Conservation (phyloP, 192 early-diverging fungal species). For the Lobosporangium transversale region DNA sequence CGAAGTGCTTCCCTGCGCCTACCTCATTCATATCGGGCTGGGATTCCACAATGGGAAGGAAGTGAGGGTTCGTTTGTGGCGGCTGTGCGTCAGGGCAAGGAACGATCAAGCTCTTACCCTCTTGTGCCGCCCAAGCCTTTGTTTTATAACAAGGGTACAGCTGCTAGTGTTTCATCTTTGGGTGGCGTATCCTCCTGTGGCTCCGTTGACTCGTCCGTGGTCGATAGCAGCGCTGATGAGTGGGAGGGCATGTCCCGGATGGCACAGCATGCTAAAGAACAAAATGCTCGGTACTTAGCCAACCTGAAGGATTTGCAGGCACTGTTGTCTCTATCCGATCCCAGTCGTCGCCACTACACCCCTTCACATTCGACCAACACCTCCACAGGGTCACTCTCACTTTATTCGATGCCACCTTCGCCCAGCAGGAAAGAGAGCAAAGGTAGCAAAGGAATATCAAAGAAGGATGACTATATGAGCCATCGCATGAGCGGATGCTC, state of each 20-base stretch:
- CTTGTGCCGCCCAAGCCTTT: conserved; percentile 40
- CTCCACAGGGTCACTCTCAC: conserved; percentile 24
- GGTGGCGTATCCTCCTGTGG: conserved; percentile 36
- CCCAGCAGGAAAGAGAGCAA: conserved; percentile 19
- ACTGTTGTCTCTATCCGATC: conserved; percentile 16
- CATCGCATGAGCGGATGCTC: conserved; percentile 48
- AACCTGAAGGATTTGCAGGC: conserved; percentile 41
- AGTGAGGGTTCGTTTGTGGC: not conserved
- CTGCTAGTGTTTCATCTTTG: conserved; percentile 26
- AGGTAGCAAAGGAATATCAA: conserved; percentile 3
- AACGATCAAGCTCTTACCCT: not conserved
- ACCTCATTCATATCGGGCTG: not conserved
- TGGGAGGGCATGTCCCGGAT: conserved; percentile 27
- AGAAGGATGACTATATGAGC: conserved; percentile 54
- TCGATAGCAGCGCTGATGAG: conserved; percentile 31
- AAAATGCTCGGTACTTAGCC: conserved; percentile 27
- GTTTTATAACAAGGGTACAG: conserved; percentile 27
- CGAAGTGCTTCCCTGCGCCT: conserved; percentile 30
- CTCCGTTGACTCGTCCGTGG: conserved; percentile 23
- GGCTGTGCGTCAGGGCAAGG: not conserved
- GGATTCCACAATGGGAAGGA: conserved; percentile 5
- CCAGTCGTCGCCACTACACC: not conserved
- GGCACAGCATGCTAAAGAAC: conserved; percentile 29
- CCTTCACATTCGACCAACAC: conserved; percentile 40
- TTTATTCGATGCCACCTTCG: not conserved